These are phyloP conservation scores for Fusarium mundagurra DNA, from an alignment of 2,329 filamentous ascomycete genomes.

Conservation along the genomic window DNA sequence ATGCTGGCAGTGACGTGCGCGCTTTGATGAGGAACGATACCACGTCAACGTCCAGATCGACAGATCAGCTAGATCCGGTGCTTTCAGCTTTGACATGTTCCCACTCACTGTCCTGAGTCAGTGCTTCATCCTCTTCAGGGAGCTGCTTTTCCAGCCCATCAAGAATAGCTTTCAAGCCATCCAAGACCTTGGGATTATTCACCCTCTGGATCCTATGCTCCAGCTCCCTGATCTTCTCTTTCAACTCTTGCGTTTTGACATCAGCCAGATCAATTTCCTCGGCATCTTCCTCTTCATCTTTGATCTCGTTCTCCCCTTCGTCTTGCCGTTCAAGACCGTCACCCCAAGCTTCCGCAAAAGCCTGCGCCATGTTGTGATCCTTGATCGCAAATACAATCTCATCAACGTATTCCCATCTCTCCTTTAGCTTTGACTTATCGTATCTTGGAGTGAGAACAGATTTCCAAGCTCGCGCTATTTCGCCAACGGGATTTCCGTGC, in stretches of 20 bases:
- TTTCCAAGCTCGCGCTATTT: conserved; percentile 65
- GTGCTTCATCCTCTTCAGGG: not conserved
- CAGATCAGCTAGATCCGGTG: not conserved
- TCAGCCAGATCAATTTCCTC: not conserved
- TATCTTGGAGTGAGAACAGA: conserved; percentile 43
- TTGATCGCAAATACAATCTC: conserved; percentile 69
- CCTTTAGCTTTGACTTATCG: conserved; percentile 29
- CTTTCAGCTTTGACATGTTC: not conserved
- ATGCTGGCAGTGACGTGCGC: not conserved
- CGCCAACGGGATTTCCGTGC: conserved; percentile 68
- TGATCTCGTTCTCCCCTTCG: not conserved
- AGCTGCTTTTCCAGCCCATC: conserved; percentile 21
- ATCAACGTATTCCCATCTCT: conserved; percentile 36
- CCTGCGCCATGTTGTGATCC: conserved; percentile 59
- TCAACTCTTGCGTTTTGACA: conserved; percentile 11
- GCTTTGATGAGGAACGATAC: not conserved
- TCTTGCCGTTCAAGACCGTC: conserved; percentile 29
- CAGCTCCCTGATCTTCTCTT: conserved; percentile 29
- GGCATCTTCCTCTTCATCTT: not conserved
- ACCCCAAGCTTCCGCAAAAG: conserved; percentile 62
- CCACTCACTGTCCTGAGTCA: not conserved
- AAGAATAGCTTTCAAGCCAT: conserved; percentile 15
- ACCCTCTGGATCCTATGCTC: conserved; percentile 20
- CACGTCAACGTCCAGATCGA: not conserved
- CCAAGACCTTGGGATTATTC: conserved; percentile 16